These are phyloP conservation scores for Protostelium mycophagum DNA, from an alignment of 78 protist genomes.

Conservation along the genomic window DNA sequence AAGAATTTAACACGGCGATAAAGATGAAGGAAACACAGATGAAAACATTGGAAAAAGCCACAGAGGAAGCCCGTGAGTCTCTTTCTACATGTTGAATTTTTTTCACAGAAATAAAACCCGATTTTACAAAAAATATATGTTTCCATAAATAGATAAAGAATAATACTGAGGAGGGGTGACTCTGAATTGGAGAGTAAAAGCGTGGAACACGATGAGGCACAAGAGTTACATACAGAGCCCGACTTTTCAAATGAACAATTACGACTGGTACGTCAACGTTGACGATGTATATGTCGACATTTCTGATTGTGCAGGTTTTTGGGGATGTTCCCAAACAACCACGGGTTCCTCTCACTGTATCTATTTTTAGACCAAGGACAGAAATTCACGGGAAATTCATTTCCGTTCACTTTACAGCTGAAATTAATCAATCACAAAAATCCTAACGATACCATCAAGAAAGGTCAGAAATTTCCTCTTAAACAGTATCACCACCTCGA, in stretches of 20 bases:
- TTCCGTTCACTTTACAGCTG: neutral
- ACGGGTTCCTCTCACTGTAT: neutral
- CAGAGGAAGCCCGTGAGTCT: neutral
- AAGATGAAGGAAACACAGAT: constrained; percentile 28
- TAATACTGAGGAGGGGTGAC: no score
- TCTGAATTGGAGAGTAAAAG: constrained; percentile 45
- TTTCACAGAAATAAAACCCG: constrained; percentile 6
- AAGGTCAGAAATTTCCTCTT: neutral
- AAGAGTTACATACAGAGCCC: constrained; percentile 36
- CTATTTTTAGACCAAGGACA: neutral
- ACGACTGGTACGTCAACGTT: constrained; percentile 25
- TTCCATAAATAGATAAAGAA: no score
- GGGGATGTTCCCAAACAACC: neutral
- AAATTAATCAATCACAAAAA: neutral
- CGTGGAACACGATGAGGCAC: constrained; percentile 6
- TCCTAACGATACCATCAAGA: neutral
- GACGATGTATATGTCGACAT: constrained; percentile 27
- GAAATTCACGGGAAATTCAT: neutral
- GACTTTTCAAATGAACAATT: constrained; percentile 20
- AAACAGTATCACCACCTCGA: neutral
- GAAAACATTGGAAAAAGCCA: constrained; percentile 16
- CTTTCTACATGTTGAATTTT: neutral
- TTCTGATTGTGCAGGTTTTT: neutral
- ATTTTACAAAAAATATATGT: no score
- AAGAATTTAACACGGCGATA: constrained; percentile 10